Evolutionary conservation across 805 yeast species (phyloP), one percentile per base, ranked within the genome.

Genomic region (Ogataea ramenticola): DNA sequence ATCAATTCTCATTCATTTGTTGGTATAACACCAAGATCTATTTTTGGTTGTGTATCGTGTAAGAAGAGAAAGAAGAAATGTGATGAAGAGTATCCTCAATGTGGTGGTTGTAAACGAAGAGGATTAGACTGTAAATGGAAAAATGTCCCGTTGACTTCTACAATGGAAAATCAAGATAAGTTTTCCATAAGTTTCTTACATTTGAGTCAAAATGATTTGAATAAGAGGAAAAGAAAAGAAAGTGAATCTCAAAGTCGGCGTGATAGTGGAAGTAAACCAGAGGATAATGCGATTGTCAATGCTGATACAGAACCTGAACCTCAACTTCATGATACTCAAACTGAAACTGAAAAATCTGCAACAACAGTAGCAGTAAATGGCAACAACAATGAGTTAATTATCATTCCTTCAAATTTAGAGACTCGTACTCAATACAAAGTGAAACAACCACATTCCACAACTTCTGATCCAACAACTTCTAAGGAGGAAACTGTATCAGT

Each of bases 11-110:
- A 48, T 15, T 59, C 62, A 3, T 61, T 63, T 46, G 64, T 60
- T n/a, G 67, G 67, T 1, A 20, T 55, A 2, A 50, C 60, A 10
- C 50, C 65, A 20, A 46, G 72, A 11, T 68, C 73, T 0, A 61
- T 62, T 37, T 45, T 49, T 19, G 75, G 75, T 0, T 71, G 75
- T 44, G 38, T 56, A 7, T 58, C 57, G 42, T 73, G 79, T 49
- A 60, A 71, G 41, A 59, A 56, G 46, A 60, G 69, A 49, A 74
- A 72, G 61, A 74, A 72, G 54, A 73, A 72, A 44, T 74, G 79
- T 55, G 77, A 74, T 54, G 74, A 74, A 50, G 52, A 49, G 9
- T 66, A 63, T 44, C 79, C 79, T 1, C 57, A 63, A 3, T 74
- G 79, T 51, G 68, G 72, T 1, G 53, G 64, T n/a, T 74, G 79